Percentiles rank a stretch among this genome's conserved stretches.
Evolutionary conservation across 2,329 filamentous ascomycete species (phyloP).

Genomic region (Chrysosporium keratinophilum): DNA sequence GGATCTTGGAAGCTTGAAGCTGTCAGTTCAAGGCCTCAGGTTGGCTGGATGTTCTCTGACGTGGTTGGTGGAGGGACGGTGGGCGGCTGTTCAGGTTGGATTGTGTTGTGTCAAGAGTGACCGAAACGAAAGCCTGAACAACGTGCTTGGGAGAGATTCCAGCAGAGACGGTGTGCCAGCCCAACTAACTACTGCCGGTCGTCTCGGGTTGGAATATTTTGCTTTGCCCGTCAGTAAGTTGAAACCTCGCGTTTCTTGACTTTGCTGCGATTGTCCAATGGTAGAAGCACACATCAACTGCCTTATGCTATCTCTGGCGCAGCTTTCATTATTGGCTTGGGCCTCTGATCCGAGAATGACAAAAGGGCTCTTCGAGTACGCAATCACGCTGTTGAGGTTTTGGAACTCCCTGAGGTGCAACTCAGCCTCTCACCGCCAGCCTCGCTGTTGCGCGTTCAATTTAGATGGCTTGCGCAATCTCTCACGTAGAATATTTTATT

Average conservation of each 20-base stretch:
- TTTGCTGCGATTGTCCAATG: background rate
- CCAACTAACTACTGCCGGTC: background rate
- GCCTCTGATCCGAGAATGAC: too few relatives aligned
- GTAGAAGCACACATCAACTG: conserved; percentile 8
- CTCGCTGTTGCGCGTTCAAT: too few relatives aligned
- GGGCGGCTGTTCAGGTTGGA: background rate
- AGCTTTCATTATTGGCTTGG: too few relatives aligned
- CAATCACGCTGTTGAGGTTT: too few relatives aligned
- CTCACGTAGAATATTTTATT: too few relatives aligned
- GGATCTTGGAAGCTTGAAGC: background rate
- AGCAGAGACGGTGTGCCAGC: conserved; percentile 3
- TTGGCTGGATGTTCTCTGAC: background rate
- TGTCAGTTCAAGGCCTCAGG: background rate
- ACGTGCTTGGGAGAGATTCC: conserved; percentile 2
- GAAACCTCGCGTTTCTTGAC: background rate
- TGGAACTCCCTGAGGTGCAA: too few relatives aligned
- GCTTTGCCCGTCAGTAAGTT: background rate
- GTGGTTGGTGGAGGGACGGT: conserved; percentile 8
- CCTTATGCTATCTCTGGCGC: background rate
- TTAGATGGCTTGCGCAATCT: too few relatives aligned
- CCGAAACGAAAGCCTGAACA: conserved; percentile 1
- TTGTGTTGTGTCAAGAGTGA: background rate
- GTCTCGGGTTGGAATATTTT: background rate
- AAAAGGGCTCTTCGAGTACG: too few relatives aligned
- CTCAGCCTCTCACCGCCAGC: too few relatives aligned